Evolutionary conservation across 768 basidiomycete genomes (phyloP).

Genomic region (Grammothele lineata): DNA sequence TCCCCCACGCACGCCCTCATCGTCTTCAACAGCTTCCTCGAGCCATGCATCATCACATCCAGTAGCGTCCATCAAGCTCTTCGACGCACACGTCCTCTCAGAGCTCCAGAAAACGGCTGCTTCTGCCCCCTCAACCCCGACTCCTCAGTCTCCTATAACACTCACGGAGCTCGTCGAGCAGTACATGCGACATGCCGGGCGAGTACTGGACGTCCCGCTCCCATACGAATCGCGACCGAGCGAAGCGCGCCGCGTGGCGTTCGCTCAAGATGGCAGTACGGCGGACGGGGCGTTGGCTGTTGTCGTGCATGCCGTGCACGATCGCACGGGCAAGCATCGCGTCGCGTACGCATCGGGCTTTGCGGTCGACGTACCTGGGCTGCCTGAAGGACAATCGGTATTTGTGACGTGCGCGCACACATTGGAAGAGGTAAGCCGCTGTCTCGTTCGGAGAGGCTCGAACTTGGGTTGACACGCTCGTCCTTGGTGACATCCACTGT

Average conservation of each 20-base stretch:
- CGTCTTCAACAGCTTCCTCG: neutral
- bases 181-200: conserved; percentile 38
- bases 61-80: neutral
- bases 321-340: conserved; percentile 32
- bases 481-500: too few species aligned
- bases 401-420: conserved; percentile 61
- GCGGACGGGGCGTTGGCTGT: conserved; percentile 37
- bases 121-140: too few species aligned
- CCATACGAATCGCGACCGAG: conserved; percentile 50
- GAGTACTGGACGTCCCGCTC: conserved; percentile 38
- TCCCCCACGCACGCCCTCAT: neutral
- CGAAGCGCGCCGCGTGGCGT: conserved; percentile 25
- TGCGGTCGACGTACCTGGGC: conserved; percentile 34
- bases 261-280: conserved; percentile 10
- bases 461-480: too few species aligned
- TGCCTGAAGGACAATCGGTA: conserved; percentile 27
- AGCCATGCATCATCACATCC: neutral
- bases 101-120: too few species aligned
- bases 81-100: conserved; percentile 22
- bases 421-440: conserved; percentile 47
- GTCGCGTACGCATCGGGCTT: conserved; percentile 57
- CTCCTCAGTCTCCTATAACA: neutral
- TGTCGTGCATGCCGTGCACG: conserved; percentile 47
- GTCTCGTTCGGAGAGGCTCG: neutral
- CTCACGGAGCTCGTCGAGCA: conserved; percentile 37